Base-by-base conservation (phyloP, 768 basidiomycete genomes). In the Tricholoma sp. region DNA sequence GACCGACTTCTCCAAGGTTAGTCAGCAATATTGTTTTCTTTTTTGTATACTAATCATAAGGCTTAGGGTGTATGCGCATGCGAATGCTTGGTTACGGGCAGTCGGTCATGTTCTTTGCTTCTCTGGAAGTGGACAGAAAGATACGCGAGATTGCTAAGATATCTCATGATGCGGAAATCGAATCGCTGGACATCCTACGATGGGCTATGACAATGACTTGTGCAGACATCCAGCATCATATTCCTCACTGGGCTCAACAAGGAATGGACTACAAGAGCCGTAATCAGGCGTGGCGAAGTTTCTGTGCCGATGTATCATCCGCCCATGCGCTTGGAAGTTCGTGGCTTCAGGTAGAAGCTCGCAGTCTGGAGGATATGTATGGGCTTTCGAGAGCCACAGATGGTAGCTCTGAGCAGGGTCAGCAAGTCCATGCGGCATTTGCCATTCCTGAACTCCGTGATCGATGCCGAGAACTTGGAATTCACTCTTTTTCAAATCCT, bases 31-130 rank as follows among this genome's bases (percentile, higher is more conserved):
- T 8, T 42, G 24, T 42, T 42, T 2, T 33, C 34, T 31, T 20
- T 33, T 34, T 57, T 36, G 12, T 13, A 18, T 52, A 34, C 33
- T 54, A 28, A 55, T 28, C n/a, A 39, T 51, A 45, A 39, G n/a
- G 32, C 15, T 37, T 50, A 80, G 80, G 79, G 3, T 81, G 80
- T 53, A 81, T 81, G 80, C 69, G 80, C 11, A 79, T 81, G 80
- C 71, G 80, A 2, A 70, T 73, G 60, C 69, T 81, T 1, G 80
- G 80, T 11, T 61, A 66, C 9, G 76, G 74, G 0, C 80, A 81
- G 53, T 76, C 79, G 1, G 61, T 80, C n/a, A 65, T 75, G 54
- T 80, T 81, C 60, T 76, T 78, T 47, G 79, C 76, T 9, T 72
- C 80, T 6, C 60, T 63, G 0, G 77, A 79, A 45, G 67, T 79